A percentile compares a stretch with the other conserved stretches of the same genome.
These are phyloP conservation scores for Alectoria sarmentosa DNA, from an alignment of 495 filamentous ascomycete genomes.

Conservation along the genomic window DNA sequence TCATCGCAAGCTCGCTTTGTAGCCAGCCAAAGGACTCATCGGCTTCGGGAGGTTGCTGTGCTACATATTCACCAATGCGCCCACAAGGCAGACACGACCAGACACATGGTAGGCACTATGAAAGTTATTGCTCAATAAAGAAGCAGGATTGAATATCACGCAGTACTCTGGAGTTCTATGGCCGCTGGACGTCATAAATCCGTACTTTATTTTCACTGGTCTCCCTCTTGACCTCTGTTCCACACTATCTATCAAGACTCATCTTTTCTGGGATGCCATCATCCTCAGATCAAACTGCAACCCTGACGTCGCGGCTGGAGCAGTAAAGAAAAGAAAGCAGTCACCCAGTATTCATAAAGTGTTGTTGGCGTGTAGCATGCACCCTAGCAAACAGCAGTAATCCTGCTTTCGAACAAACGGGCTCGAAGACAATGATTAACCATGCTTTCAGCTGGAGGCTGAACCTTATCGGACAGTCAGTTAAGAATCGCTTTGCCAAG, in stretches of 20 bases:
- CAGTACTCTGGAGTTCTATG: neutral
- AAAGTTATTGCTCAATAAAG: neutral
- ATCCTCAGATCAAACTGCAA: neutral
- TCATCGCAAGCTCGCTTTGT: neutral
- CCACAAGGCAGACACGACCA: neutral
- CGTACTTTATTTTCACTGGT: neutral
- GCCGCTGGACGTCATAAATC: neutral
- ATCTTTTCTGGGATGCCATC: neutral
- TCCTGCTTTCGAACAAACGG: neutral
- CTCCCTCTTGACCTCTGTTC: neutral
- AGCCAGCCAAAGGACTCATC: neutral
- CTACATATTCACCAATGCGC: neutral
- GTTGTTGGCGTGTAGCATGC: neutral
- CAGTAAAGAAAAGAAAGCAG: no score
- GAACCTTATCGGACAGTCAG: neutral
- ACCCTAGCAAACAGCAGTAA: neutral
- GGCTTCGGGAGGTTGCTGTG: neutral
- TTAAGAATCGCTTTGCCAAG: neutral
- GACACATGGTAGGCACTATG: neutral
- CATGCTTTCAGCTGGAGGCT: neutral
- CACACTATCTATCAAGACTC: no score
- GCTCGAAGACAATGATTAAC: no score
- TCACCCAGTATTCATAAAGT: neutral
- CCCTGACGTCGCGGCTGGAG: neutral
- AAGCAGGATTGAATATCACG: neutral